Base-by-base conservation (phyloP, 352 stramenopile species). In the Phytophthora cajani region DNA sequence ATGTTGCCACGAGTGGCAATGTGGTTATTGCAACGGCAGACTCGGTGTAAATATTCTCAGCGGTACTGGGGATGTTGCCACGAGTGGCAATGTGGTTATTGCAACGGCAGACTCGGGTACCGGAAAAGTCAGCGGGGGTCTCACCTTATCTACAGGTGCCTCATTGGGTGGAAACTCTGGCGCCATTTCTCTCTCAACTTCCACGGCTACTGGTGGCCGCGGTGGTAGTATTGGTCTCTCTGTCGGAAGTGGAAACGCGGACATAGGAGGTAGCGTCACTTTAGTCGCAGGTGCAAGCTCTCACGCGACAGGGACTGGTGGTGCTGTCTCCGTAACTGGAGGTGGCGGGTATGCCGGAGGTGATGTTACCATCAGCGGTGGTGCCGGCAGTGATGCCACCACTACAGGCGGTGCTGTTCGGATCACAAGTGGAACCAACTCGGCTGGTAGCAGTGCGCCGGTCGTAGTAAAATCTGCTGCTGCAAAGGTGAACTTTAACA, bases 341-440 rank as follows among this genome's bases (percentile, higher is more conserved):
- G 71, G 71, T 23, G 52, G 42, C 21, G 67, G 71, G 5, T 67
- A 7, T 11, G 58, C 40, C 42, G 80, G 80, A 49, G 81, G 79
- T 3, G 71, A 60, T 27, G 58, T 89, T 3, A 57, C 69, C 12
- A 66, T 87, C 30, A 62, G 25, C 9, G 79, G 72, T 23, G 81
- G 81, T 25, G 32, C 42, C 19, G 75, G 75, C 12, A 72, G 44
- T 33, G 53, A 42, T 12, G 36, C 11, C 11, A 46, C 63, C 10
- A 49, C 44, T 2, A 30, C 50, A 21, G 70, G 70, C 9, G 70
- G 70, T 19, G 40, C 65, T 30, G 70, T 77, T 44, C 59, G 50
- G 19, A 77, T 77, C 44, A 73, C 49, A 10, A 71, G 70, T 46
- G 70, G 70, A 49, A 75, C 60, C 3, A 63, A 83, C 23, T 53